phyloP scores from a whole-genome alignment of 2,329 filamentous ascomycete genomes.

The Akanthomyces muscarius region DNA sequence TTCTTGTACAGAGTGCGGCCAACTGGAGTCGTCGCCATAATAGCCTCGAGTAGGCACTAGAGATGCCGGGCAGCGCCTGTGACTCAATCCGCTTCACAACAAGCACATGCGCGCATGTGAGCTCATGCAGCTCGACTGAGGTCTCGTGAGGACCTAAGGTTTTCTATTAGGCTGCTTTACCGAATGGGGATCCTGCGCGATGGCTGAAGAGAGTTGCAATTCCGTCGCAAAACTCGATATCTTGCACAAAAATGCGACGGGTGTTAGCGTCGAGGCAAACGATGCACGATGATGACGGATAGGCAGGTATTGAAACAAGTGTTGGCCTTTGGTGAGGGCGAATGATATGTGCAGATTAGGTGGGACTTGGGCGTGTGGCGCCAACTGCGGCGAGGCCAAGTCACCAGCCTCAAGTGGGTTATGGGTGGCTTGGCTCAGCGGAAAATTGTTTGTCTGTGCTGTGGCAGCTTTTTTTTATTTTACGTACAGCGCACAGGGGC shows the following conservation, averaged over 20 bases:
- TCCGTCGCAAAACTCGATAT: neutral
- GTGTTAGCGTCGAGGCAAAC: neutral
- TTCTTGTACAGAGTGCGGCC: conserved; percentile 85
- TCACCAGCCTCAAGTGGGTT: conserved; percentile 4
- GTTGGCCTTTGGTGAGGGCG: conserved; percentile 2
- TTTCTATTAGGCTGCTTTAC: no score
- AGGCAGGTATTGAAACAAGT: neutral
- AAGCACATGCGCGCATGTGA: conserved; percentile 1
- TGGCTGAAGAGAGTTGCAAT: neutral
- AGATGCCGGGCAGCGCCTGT: neutral
- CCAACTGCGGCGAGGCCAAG: neutral
- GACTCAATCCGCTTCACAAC: conserved; percentile 1
- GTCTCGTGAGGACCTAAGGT: neutral
- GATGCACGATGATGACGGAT: conserved; percentile 6
- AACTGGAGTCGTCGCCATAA: conserved; percentile 55
- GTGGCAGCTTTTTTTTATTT: neutral
- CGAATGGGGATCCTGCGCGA: neutral
- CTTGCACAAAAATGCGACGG: neutral
- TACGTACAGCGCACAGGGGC: neutral
- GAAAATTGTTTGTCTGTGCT: neutral
- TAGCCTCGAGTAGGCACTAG: conserved; percentile 15
- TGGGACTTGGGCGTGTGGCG: conserved; percentile 12
- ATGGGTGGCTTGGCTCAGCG: neutral
- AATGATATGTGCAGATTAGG: conserved; percentile 10
- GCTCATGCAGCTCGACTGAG: neutral